Base-by-base conservation (phyloP, 2,329 filamentous ascomycete species). In the Bipolaris cookei region DNA sequence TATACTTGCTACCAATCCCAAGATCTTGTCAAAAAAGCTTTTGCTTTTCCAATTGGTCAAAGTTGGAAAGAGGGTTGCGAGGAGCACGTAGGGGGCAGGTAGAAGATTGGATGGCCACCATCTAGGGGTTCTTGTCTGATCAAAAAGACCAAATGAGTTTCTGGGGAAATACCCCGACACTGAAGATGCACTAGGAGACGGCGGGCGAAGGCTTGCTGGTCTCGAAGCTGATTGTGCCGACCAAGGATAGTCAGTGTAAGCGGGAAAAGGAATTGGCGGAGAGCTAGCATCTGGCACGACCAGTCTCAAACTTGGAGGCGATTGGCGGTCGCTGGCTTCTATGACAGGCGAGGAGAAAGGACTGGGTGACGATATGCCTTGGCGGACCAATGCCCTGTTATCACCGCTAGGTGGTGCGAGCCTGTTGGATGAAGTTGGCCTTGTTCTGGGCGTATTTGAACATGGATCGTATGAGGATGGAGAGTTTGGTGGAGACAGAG, bases 81-180 rank as follows among this genome's bases (percentile, higher is more conserved):
- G 75, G 13, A 98, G 80, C 6, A 89, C 78, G 54, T 90, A 83
- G 2, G 92, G 91, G 10, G 90, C 80, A 3, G 92, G 91, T 4
- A 96, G 78, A 18, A 90, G 64, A 4, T 78, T 80, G 72, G 92
- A 90, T 2, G 92, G 92, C 92, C 93, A 97, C 89, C 92, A 96
- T 43, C 76, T 82, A 39, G 90, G 80, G 5, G 76, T 76, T 50
- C 75, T 78, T 37, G 73, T 64, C 18, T 77, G 74, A 45, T 75
- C 68, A n/a, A 65, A 62, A 69, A 79, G 53, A 51, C 74, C 67
- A 62, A 80, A 62, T 60, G 82, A 76, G 41, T 84, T 71, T 35
- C 76, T 76, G 20, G 79, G 77, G 62, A 84, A 82, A 23, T 48
- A 57, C 54, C 80, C 57, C 1, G 83, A 83, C 37, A 78, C 79